Percentiles rank a stretch among this genome's conserved stretches.
phyloP scores from a whole-genome alignment of 257 asterid species.

The Gardenia jasminoides region DNA sequence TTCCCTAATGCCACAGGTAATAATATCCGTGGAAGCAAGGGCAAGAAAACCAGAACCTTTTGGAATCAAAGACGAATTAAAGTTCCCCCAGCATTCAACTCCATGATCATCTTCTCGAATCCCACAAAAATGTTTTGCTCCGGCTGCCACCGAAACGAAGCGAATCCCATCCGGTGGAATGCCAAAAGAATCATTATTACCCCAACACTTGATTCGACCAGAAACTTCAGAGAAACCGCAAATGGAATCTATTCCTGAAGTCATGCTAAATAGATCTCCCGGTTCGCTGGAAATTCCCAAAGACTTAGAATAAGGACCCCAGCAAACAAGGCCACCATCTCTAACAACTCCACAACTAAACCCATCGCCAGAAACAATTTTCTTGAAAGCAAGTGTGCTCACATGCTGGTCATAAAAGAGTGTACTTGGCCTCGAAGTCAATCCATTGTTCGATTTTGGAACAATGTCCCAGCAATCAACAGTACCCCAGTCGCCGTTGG shows the following conservation, averaged over 20 bases:
- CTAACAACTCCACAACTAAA: slow-evolving; percentile 65
- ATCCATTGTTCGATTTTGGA: slow-evolving; percentile 26
- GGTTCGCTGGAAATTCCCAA: slow-evolving; percentile 39
- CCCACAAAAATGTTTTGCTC: slow-evolving; percentile 76
- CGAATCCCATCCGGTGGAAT: slow-evolving; percentile 50
- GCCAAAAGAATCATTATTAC: slow-evolving; percentile 31
- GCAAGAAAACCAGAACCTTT: slow-evolving; percentile 81
- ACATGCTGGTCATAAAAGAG: slow-evolving; percentile 46
- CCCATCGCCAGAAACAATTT: slow-evolving; percentile 82
- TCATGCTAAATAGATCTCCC: slow-evolving; percentile 38
- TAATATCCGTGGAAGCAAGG: slow-evolving; percentile 63
- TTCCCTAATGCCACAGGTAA: slow-evolving; percentile 85
- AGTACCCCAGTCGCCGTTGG: slow-evolving; percentile 51
- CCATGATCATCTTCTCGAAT: slow-evolving; percentile 80
- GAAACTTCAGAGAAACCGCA: slow-evolving; percentile 63
- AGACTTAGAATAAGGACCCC: slow-evolving; percentile 65
- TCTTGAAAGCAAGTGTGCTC: slow-evolving; percentile 36
- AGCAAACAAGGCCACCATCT: slow-evolving; percentile 65
- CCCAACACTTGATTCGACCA: slow-evolving; percentile 79
- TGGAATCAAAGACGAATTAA: slow-evolving; percentile 65
- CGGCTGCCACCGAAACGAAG: slow-evolving; percentile 72
- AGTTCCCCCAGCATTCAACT: slow-evolving; percentile 83
- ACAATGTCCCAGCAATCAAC: slow-evolving; percentile 90
- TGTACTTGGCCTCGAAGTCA: slow-evolving; percentile 44
- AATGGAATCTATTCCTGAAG: slow-evolving; percentile 59